Percentiles rank a stretch among this genome's conserved stretches.
Evolutionary conservation across 2,329 filamentous ascomycete genomes (phyloP).

Genomic region (Talaromyces sp.): DNA sequence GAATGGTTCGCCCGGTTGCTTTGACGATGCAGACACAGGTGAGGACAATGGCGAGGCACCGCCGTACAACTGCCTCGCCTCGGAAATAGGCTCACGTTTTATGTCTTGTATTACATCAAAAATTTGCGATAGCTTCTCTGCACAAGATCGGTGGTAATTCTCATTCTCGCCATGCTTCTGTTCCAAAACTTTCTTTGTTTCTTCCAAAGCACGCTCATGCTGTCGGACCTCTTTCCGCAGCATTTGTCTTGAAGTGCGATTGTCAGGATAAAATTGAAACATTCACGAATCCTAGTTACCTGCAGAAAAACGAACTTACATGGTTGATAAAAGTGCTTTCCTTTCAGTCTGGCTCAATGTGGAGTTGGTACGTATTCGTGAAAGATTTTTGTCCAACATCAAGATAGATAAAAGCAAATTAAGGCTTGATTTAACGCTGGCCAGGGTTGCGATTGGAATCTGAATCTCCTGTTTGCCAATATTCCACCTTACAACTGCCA

Average conservation of each 20-base stretch:
- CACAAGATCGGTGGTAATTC: background rate
- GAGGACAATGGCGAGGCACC: background rate
- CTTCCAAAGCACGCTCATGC: background rate
- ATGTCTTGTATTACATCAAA: background rate
- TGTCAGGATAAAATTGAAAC: background rate
- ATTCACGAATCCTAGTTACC: background rate
- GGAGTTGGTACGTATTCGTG: background rate
- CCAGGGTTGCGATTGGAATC: background rate
- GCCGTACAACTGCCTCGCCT: background rate
- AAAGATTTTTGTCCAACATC: background rate
- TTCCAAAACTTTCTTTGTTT: background rate
- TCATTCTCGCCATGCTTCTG: background rate
- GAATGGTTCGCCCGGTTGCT: background rate
- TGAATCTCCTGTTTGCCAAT: background rate
- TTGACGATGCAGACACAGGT: background rate
- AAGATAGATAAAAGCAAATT: background rate
- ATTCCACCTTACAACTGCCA: background rate
- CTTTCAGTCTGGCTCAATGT: background rate
- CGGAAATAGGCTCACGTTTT: background rate
- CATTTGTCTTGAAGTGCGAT: background rate
- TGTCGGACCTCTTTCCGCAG: background rate
- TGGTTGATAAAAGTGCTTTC: background rate
- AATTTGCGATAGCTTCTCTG: background rate
- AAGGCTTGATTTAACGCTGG: background rate
- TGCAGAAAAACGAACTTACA: background rate